Evolutionary conservation across 345 rosid genomes (phyloP).

Genomic region (Hypericum perforatum): DNA sequence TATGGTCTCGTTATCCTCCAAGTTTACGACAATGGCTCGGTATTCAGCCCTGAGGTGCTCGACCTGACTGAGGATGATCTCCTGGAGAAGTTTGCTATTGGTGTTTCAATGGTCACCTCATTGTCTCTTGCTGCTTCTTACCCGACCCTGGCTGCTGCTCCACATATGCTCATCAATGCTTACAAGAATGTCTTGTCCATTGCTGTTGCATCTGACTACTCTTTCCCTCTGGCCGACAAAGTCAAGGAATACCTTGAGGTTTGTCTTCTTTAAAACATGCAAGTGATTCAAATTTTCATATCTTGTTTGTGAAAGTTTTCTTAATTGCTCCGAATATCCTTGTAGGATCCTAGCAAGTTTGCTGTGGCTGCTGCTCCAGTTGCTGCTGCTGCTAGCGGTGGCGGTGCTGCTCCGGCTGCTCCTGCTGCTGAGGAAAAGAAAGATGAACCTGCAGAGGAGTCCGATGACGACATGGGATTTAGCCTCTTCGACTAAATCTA

Average conservation of each 20-base stretch:
- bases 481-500: conserved; percentile 12
- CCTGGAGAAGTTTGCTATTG: conserved; percentile 12
- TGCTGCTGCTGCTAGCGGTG: background rate
- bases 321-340: background rate
- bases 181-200: conserved; percentile 18
- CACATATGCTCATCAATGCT: conserved; percentile 14
- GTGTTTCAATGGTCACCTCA: conserved; percentile 8
- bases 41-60: conserved; percentile 20
- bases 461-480: conserved; percentile 10
- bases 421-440: conserved; percentile 13
- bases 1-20: conserved; percentile 14
- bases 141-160: conserved; percentile 16
- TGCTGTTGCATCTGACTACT: conserved; percentile 13
- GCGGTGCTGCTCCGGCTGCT: conserved; percentile 4
- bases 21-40: conserved; percentile 16
- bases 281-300: background rate
- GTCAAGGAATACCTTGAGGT: conserved; percentile 20
- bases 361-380: conserved; percentile 7
- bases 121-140: conserved; percentile 14
- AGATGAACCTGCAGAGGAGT: conserved; percentile 16
- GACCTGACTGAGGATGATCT: conserved; percentile 21
- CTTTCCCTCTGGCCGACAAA: conserved; percentile 16
- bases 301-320: no score
- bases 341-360: conserved; percentile 22
- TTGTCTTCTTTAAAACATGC: background rate